Conservation (phyloP, 2,329 filamentous ascomycete species). For the Paecilomyces sp. region DNA sequence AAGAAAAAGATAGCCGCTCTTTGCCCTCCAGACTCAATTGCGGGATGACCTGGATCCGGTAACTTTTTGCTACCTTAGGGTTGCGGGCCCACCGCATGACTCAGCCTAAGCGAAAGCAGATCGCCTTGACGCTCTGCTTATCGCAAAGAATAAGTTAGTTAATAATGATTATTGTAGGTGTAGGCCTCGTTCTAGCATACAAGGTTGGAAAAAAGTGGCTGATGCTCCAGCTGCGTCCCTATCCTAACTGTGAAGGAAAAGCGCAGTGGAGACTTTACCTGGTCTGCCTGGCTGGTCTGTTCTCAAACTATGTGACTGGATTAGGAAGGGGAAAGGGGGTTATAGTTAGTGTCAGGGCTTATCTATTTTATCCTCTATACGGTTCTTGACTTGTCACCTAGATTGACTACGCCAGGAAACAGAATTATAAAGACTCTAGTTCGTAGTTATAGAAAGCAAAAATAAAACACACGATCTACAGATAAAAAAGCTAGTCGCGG, state of each 20-base stretch:
- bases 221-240: neutral
- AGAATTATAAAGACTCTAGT: neutral
- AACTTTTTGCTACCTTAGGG: constrained; percentile 1
- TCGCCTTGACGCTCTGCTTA: neutral
- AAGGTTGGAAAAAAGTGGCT: neutral
- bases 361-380: neutral
- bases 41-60: neutral
- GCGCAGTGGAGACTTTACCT: neutral
- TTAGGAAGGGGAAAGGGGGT: neutral
- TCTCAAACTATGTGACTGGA: neutral
- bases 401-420: neutral
- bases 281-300: neutral
- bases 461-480: neutral
- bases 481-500: constrained; percentile 11
- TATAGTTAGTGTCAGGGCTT: neutral
- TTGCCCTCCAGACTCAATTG: neutral
- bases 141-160: neutral
- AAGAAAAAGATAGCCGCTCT: neutral
- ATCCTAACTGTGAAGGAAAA: neutral
- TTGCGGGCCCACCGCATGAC: neutral
- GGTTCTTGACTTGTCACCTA: neutral
- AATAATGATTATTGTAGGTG: neutral
- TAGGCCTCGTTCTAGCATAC: neutral
- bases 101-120: neutral
- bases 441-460: neutral